These are phyloP conservation scores for Straminergon stramineum DNA, from an alignment of 225 moss, liverwort and hornwort genomes.

Conservation along the genomic window DNA sequence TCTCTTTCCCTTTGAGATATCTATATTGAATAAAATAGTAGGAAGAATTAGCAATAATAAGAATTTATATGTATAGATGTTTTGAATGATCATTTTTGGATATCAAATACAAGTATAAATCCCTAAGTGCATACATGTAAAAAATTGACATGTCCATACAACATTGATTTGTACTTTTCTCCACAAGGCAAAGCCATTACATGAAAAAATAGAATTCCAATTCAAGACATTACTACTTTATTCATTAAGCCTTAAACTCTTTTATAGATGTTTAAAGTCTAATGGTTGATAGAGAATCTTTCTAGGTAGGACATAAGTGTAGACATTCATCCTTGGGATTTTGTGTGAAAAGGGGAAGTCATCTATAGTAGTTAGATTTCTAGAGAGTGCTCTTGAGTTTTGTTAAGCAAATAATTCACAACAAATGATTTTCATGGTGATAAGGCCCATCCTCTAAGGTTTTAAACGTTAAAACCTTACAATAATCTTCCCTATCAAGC, in stretches of 20 bases:
- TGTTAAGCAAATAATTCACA: background rate
- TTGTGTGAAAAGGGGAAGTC: fast-evolving
- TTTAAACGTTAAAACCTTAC: too few species aligned
- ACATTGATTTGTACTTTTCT: background rate
- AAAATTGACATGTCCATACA: fast-evolving
- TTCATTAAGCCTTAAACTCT: background rate
- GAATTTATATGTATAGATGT: background rate
- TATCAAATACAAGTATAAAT: background rate
- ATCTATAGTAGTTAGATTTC: background rate
- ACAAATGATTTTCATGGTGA: background rate
- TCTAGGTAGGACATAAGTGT: fast-evolving
- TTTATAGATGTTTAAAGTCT: fast-evolving
- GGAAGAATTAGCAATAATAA: background rate
- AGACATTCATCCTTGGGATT: background rate
- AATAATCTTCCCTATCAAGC: background rate
- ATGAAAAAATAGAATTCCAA: fast-evolving
- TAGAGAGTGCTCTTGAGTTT: fast-evolving
- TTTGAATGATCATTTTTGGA: background rate
- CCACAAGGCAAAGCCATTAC: background rate
- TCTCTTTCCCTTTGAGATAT: fast-evolving
- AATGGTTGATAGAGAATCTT: background rate
- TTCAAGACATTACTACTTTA: background rate
- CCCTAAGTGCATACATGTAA: fast-evolving
- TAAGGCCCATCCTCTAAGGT: background rate
- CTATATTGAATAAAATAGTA: background rate